Percentiles rank a stretch among this genome's conserved stretches.
phyloP scores from a whole-genome alignment of 225 moss, liverwort and hornwort species.

The Takakia lepidozioides region DNA sequence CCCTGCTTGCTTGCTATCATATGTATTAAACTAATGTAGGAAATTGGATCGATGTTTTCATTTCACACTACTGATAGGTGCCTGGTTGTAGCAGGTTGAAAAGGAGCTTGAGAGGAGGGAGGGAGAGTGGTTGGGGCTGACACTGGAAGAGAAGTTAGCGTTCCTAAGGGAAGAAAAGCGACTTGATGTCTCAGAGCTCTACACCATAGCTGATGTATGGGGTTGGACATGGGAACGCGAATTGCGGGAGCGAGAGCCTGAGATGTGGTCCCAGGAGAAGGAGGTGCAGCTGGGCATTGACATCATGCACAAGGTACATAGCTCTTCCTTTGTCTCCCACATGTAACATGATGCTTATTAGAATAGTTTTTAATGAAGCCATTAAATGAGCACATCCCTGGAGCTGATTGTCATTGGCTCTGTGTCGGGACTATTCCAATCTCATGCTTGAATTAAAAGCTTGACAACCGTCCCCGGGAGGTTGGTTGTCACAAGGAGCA shows the following conservation, averaged over 20 bases:
- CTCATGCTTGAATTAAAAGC: too few species aligned
- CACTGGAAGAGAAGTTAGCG: slow-evolving; percentile 75
- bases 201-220: slow-evolving; percentile 97
- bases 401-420: too few species aligned
- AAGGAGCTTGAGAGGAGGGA: slow-evolving; percentile 39
- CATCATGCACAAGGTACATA: slow-evolving; percentile 96
- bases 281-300: slow-evolving; percentile 95
- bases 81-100: slow-evolving; percentile 25
- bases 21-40: too few species aligned
- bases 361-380: too few species aligned
- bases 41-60: too few species aligned
- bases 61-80: slow-evolving; percentile 1
- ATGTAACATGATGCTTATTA: too few species aligned
- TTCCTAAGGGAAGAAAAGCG: slow-evolving; percentile 66
- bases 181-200: slow-evolving; percentile 68
- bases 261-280: slow-evolving; percentile 87
- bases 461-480: too few species aligned
- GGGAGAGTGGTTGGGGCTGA: slow-evolving; percentile 78
- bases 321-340: too few species aligned
- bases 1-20: too few species aligned
- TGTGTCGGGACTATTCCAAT: too few species aligned
- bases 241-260: slow-evolving; percentile 62
- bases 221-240: slow-evolving; percentile 97
- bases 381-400: too few species aligned
- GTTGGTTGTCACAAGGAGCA: too few species aligned